A percentile compares a stretch with the other conserved stretches of the same genome.
These are phyloP conservation scores for Apiosordaria backusii DNA, from an alignment of 495 filamentous ascomycete genomes.

Conservation along the genomic window DNA sequence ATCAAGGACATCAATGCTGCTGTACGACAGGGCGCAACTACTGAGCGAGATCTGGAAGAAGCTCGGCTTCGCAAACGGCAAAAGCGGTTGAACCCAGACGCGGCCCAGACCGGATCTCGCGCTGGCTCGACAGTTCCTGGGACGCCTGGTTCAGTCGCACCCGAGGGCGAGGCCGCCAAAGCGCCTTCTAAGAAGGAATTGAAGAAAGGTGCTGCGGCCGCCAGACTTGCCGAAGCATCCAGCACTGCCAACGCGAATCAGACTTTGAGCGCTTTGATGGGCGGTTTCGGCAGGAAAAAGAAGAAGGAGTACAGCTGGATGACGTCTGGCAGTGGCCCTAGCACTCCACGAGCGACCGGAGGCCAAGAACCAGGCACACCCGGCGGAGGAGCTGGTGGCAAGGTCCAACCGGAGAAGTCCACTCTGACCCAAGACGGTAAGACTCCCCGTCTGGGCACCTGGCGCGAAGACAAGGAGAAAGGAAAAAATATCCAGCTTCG, in stretches of 20 bases:
- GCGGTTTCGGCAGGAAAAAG: constrained; percentile 51
- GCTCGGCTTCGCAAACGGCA: constrained; percentile 45
- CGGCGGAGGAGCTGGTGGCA: constrained; percentile 8
- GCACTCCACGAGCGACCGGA: constrained; percentile 39
- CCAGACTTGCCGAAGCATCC: constrained; percentile 49
- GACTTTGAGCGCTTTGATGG: constrained; percentile 52
- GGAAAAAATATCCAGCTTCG: constrained; percentile 65
- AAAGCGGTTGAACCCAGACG: constrained; percentile 44
- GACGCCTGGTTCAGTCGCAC: constrained; percentile 47
- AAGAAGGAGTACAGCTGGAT: constrained; percentile 61
- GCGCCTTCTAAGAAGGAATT: constrained; percentile 55
- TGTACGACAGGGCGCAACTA: constrained; percentile 34
- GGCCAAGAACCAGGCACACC: constrained; percentile 27
- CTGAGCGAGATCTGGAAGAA: constrained; percentile 49
- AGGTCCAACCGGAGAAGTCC: constrained; percentile 24
- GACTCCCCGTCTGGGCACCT: constrained; percentile 51
- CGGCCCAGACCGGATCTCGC: constrained; percentile 35
- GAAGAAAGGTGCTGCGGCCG: constrained; percentile 56
- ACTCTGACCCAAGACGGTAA: constrained; percentile 37
- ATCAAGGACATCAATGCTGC: constrained; percentile 36
- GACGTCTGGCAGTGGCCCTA: constrained; percentile 47
- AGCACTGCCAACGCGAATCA: constrained; percentile 54
- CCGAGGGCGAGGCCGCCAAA: constrained; percentile 42
- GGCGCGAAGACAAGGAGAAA: constrained; percentile 58
- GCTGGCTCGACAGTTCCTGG: constrained; percentile 46